Base-by-base conservation (phyloP, 768 basidiomycete genomes). In the Jaapia argillacea region DNA sequence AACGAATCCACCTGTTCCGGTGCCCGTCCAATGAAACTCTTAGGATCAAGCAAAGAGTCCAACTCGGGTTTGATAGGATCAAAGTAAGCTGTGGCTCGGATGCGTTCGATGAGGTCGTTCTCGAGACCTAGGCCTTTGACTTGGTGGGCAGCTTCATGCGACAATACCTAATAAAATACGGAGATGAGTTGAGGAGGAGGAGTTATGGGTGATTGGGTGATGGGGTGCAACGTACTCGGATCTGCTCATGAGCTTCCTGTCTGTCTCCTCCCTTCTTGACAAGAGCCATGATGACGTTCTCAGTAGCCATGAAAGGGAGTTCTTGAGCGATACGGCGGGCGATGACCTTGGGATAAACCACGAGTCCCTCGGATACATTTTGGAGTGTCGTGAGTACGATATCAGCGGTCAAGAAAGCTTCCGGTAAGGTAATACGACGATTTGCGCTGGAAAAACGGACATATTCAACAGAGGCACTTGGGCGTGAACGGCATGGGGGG, bases 281-380 rank as follows among this genome's bases (percentile, higher is more conserved):
- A 35, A 99, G 78, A 1, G 91, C 91, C 96, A 99, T 98, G 66
- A 98, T 98, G 64, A 99, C 75, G 62, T 99, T 99, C 64, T 99
- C 96, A 2, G 96, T 99, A 3, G 94, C 92, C 96, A 99, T 98
- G 75, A 98, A 98, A 1, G 96, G 96, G 25, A 99, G 74, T 61
- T 99, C 96, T 61, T 97, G 89, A 2, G 80, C 63, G 60, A 99
- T 93, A 27, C 90, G 81, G 33, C 91, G 79, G 6, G 75, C 88
- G 50, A 99, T 98, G 48, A 99, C 94, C 59, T 78, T 83, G 6
- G 96, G 96, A 62, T 98, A 98, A 44, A 99, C 93, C n/a, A 98
- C 92, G n/a, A 99, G 74, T 0, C 94, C 96, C 64, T 98, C 96
- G 2, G 86, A 87, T 55, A 99, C 84, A 61, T 98, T 98, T 58